Base-by-base conservation (phyloP, 306 rosid species). In the Ormosia emarginata region DNA sequence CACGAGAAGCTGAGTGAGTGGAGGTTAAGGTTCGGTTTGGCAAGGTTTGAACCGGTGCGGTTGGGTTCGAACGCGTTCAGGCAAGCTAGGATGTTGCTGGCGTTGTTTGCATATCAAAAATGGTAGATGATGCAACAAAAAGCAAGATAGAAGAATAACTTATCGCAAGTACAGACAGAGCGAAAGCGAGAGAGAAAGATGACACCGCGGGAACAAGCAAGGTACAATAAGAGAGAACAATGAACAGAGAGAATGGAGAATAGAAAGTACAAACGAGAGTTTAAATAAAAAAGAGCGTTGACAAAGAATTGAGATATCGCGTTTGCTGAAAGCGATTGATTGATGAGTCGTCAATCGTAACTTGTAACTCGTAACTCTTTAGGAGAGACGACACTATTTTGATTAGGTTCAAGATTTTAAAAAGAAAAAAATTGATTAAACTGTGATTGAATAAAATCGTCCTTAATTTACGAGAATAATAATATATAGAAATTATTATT, bases 141-240 rank as follows among this genome's bases (percentile, higher is more conserved):
- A 73, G 83, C 30, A 4, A 56, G 57, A 4, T 36, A 55, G 82
- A 79, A 49, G 17, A 53, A 80, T 50, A 81, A 71, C 67, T 69
- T 49, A 75, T 79, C 34, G 63, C 11, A 6, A 61, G 2, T 4
- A 14, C 0, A 41, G 49, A 47, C 0, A 50, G 56, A 47, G 63
- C 47, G 24, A 57, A 24, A 1, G 49, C 18, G 8, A 67, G 0
- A 12, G 68, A 36, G 7, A 49, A 3, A 15, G 43, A 49, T 2
- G 24, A 24, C 4, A 79, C 12, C 0, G 37, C 4, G 69, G 15
- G 14, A 40, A 63, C 43, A n/a, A n/a, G 32, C 7, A 15, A 18
- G 33, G 47, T 13, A 14, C 9, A 11, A 46, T 2, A 46, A 46
- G 14, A 46, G 52, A 46, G 52, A 9, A 46, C 3, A 4, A 14